These are phyloP conservation scores for Saitoella complicata DNA, from an alignment of 805 yeast species.

Conservation along the genomic window DNA sequence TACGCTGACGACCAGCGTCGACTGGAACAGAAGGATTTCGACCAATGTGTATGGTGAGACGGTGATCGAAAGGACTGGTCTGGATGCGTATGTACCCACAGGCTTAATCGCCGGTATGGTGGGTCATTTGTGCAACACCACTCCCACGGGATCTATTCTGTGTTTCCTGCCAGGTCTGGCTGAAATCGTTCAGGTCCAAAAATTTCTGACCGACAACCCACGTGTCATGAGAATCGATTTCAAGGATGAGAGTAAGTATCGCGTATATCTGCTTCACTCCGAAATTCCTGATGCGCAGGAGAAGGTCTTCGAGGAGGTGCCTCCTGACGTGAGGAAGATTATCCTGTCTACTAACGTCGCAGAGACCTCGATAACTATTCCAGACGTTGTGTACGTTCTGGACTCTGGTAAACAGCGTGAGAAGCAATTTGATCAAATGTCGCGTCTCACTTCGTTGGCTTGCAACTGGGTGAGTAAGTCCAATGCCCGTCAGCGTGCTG, in stretches of 20 bases:
- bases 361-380: slow-evolving; percentile 90
- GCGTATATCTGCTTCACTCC: slow-evolving; percentile 79
- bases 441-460: slow-evolving; percentile 73
- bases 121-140: too few relatives aligned
- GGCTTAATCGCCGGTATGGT: too few relatives aligned
- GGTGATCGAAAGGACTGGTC: too few relatives aligned
- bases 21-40: too few relatives aligned
- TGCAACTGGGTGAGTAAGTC: slow-evolving; percentile 90
- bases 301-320: slow-evolving; percentile 53
- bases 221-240: slow-evolving; percentile 30
- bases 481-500: slow-evolving; percentile 86
- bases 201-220: slow-evolving; percentile 28
- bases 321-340: slow-evolving; percentile 60
- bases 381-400: slow-evolving; percentile 83
- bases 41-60: too few relatives aligned
- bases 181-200: slow-evolving; percentile 77
- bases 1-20: too few relatives aligned
- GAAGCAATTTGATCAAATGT: slow-evolving; percentile 22
- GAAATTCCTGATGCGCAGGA: slow-evolving; percentile 74
- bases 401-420: slow-evolving; percentile 89
- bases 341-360: slow-evolving; percentile 92
- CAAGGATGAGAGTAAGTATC: slow-evolving; percentile 24
- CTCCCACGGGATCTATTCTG: slow-evolving; percentile 27
- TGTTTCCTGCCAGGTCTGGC: slow-evolving; percentile 95
- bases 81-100: too few relatives aligned